Evolutionary conservation across 306 rosid genomes (phyloP).

Genomic region (Lablab purpureus): DNA sequence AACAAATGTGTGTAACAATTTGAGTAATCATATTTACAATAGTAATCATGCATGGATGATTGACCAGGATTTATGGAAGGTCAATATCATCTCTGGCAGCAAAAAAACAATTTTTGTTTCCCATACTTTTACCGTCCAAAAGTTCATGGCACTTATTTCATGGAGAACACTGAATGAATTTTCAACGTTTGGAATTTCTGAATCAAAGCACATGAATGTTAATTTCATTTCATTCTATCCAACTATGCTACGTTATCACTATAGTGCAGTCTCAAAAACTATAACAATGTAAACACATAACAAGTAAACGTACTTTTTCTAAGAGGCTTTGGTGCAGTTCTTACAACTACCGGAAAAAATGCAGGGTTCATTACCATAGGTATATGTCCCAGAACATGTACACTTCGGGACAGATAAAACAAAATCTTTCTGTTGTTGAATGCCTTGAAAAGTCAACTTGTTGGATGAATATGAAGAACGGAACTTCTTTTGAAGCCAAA

Average conservation of each 20-base stretch:
- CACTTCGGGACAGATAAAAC: constrained; percentile 50
- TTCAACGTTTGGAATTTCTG: constrained; percentile 34
- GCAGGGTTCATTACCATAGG: constrained; percentile 43
- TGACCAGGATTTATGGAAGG: background rate
- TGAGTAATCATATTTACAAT: background rate
- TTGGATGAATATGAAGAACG: constrained; percentile 54
- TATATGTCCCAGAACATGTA: constrained; percentile 55
- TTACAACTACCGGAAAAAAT: constrained; percentile 48
- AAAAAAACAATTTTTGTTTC: background rate
- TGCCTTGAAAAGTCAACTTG: constrained; percentile 47
- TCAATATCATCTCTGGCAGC: background rate
- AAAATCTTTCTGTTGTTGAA: constrained; percentile 44
- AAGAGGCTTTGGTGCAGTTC: constrained; percentile 41
- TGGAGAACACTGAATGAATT: background rate
- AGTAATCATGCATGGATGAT: background rate
- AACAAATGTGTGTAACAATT: too few species aligned
- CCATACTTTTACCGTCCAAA: background rate
- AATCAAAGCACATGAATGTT: background rate
- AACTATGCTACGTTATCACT: constrained; percentile 23
- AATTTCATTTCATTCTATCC: constrained; percentile 14
- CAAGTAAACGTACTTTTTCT: constrained; percentile 48
- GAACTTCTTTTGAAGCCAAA: constrained; percentile 62
- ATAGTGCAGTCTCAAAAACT: constrained; percentile 10
- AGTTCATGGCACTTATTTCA: background rate
- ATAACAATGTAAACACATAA: constrained; percentile 21